Evolutionary conservation across 1,284 basidiomycete species (phyloP).

Genomic region (Ceratobasidium sp.): DNA sequence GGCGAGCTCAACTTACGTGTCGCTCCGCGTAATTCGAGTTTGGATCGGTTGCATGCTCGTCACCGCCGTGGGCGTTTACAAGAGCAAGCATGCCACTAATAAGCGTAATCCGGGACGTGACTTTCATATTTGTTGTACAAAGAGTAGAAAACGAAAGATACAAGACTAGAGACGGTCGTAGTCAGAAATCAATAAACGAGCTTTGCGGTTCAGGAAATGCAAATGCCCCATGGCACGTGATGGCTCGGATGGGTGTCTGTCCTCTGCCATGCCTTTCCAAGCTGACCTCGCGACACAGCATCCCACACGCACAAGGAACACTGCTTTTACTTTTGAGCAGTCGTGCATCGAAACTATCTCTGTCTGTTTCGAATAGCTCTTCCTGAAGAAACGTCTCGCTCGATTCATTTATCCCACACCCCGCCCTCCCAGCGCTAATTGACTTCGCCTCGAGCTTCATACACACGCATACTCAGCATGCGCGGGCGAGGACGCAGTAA

Average conservation of each 20-base stretch:
- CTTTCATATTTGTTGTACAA: slow-evolving; percentile 7
- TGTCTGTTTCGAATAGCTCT: neutral
- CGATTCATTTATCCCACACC: neutral
- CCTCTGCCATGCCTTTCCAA: slow-evolving; percentile 1
- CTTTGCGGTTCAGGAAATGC: neutral
- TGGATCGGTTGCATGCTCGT: slow-evolving; percentile 47
- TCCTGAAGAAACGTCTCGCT: neutral
- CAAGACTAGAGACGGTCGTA: neutral
- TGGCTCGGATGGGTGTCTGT: neutral
- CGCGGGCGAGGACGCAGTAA: slow-evolving; percentile 14
- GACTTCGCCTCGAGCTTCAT: neutral
- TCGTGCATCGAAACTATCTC: too few species aligned
- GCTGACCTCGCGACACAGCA: neutral
- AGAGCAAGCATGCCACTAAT: slow-evolving; percentile 3
- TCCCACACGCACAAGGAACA: neutral
- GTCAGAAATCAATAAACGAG: neutral
- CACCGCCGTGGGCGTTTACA: slow-evolving; percentile 3
- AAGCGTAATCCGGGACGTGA: neutral
- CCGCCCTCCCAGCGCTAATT: neutral
- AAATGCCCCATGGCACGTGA: slow-evolving; percentile 10
- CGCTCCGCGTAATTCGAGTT: slow-evolving; percentile 57
- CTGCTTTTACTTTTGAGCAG: neutral
- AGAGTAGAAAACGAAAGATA: neutral
- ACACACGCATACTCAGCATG: neutral
- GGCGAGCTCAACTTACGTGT: slow-evolving; percentile 56